Percentiles rank a stretch among this genome's conserved stretches.
These are phyloP conservation scores for Xylaria grammica DNA, from an alignment of 495 filamentous ascomycete species.

Conservation along the genomic window DNA sequence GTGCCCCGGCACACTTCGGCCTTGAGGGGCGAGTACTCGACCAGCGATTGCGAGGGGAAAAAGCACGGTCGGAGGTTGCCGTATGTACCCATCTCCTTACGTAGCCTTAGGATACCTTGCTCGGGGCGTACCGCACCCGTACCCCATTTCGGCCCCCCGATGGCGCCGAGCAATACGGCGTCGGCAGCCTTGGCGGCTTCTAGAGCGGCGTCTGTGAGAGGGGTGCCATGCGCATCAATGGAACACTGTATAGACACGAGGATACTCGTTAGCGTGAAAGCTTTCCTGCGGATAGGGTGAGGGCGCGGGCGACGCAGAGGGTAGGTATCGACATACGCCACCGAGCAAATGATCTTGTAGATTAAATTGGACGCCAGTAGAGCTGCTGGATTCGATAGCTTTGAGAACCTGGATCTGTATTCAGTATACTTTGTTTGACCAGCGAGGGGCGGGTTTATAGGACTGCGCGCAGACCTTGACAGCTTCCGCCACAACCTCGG, in stretches of 20 bases:
- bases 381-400: conserved; percentile 70
- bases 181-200: conserved; percentile 86
- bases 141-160: conserved; percentile 98
- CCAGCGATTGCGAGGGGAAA: conserved; percentile 89
- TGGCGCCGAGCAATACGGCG: conserved; percentile 91
- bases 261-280: background rate
- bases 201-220: conserved; percentile 86
- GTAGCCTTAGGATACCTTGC: conserved; percentile 89
- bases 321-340: conserved; percentile 68
- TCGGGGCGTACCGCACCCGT: conserved; percentile 88
- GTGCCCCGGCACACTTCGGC: conserved; percentile 83
- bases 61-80: conserved; percentile 97
- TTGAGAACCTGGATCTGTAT: conserved; percentile 67
- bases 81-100: conserved; percentile 93
- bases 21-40: conserved; percentile 88
- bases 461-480: conserved; percentile 69
- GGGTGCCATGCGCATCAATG: conserved; percentile 78
- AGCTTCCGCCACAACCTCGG: conserved; percentile 81
- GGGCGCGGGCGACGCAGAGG: background rate
- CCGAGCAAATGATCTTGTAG: conserved; percentile 91
- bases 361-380: conserved; percentile 77
- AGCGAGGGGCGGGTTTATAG: no score
- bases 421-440: conserved; percentile 21
- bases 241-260: conserved; percentile 64
- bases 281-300: background rate